A percentile compares a stretch with the other conserved stretches of the same genome.
These are phyloP conservation scores for Eucalyptus curtisii DNA, from an alignment of 345 rosid genomes.

Conservation along the genomic window DNA sequence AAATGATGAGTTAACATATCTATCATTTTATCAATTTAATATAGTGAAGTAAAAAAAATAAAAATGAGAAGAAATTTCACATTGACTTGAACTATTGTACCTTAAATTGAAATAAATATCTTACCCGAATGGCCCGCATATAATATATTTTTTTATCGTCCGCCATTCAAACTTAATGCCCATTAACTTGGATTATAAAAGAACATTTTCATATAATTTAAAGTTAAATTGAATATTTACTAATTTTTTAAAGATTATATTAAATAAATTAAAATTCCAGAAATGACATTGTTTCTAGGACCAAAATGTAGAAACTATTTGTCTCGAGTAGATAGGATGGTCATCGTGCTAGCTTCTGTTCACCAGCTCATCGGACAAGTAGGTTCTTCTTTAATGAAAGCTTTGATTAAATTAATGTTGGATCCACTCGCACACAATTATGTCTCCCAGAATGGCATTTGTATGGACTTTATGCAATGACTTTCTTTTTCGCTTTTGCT, in stretches of 20 bases:
- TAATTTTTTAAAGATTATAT: background rate
- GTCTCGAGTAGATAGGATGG: background rate
- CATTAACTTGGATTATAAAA: rapidly evolving
- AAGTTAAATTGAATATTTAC: background rate
- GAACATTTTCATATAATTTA: background rate
- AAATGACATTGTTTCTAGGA: background rate
- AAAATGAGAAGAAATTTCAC: background rate
- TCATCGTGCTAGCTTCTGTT: background rate
- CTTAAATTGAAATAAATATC: background rate
- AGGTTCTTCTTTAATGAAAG: background rate
- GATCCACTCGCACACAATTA: background rate
- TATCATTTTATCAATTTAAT: background rate
- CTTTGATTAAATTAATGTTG: background rate
- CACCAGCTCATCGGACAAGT: background rate
- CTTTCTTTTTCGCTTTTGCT: background rate
- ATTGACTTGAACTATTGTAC: background rate
- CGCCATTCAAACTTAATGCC: background rate
- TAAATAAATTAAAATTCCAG: rapidly evolving
- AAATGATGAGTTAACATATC: background rate
- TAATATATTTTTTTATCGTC: background rate
- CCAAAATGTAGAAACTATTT: background rate
- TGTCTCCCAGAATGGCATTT: background rate
- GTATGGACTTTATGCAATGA: background rate
- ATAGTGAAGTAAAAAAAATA: background rate
- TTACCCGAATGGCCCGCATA: background rate